Evolutionary conservation across 805 yeast genomes (phyloP), one percentile per base, ranked within the genome.

Genomic region (Candida qinlingensis): DNA sequence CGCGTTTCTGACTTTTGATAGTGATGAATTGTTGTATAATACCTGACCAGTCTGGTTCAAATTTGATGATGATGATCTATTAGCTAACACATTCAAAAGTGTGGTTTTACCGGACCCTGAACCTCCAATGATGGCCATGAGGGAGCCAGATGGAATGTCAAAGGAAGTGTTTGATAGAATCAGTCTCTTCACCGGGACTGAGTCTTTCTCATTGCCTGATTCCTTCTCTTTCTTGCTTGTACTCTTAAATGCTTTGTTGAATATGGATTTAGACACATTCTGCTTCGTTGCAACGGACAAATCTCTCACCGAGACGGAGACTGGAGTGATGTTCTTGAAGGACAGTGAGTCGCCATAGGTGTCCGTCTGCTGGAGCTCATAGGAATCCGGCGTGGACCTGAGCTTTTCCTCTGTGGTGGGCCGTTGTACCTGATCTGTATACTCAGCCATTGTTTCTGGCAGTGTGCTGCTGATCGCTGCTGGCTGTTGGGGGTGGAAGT

Each of bases 101-200:
- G 96, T 87, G 0, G 96, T 89, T 59, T 89, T 88, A 4, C 96
- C 96, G 4, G 90, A 81, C 0, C 96, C 96, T 0, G 92, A 84
- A 0, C 96, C 95, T 6, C 96, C 96, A 71, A 89, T 80, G 8
- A 89, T 85, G 5, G 96, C 96, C 70, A 87, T 75, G 39, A 89
- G 61, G 3, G 84, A 72, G 11, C 87, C 87, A n/a, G 75, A 60
- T 0, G 81, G 79, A 7, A 87, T 70, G 41, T 80, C 80, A 49
- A 87, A 75, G 0, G 90, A 80, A 34, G 86, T 73, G 61, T 44
- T 27, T 27, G 51, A 47, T 12, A 60, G 50, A 7, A 56, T 49
- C 6, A 34, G 38, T 26, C 30, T 42, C 28, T 30, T 42, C 26
- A 13, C 11, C 29, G 37, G 28, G 9, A 26, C 12, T 10, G 25